phyloP scores from a whole-genome alignment of 164 flowering plant species.

The Umbilicus rupestris region DNA sequence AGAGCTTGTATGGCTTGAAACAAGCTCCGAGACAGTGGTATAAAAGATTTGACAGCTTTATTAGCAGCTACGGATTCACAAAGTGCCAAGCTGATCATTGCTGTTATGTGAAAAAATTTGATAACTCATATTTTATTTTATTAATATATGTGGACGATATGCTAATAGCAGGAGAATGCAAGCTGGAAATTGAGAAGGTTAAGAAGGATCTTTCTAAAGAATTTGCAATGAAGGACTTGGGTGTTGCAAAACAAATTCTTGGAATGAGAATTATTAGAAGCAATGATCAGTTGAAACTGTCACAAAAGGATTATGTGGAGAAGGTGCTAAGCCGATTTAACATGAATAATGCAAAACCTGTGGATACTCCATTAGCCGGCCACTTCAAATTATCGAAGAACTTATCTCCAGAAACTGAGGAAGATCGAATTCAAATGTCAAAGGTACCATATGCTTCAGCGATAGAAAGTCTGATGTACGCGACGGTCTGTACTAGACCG shows the following conservation, averaged over 20 bases:
- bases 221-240: constrained; percentile 4
- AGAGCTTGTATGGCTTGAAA: background rate
- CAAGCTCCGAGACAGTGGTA: background rate
- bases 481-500: background rate
- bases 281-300: background rate
- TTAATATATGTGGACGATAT: constrained; percentile 6
- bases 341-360: background rate
- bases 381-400: background rate
- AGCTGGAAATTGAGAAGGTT: background rate
- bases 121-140: background rate
- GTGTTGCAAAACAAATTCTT: too few species aligned
- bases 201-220: background rate
- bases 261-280: background rate
- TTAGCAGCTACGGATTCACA: background rate
- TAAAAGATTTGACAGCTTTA: background rate
- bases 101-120: constrained; percentile 5
- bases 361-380: too few species aligned
- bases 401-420: background rate
- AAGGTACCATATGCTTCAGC: background rate
- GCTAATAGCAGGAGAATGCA: background rate
- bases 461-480: too few species aligned
- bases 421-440: background rate
- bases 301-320: background rate
- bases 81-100: constrained; percentile 6
- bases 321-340: background rate